phyloP scores from a whole-genome alignment of 805 yeast genomes.

The Metschnikowia proteae region DNA sequence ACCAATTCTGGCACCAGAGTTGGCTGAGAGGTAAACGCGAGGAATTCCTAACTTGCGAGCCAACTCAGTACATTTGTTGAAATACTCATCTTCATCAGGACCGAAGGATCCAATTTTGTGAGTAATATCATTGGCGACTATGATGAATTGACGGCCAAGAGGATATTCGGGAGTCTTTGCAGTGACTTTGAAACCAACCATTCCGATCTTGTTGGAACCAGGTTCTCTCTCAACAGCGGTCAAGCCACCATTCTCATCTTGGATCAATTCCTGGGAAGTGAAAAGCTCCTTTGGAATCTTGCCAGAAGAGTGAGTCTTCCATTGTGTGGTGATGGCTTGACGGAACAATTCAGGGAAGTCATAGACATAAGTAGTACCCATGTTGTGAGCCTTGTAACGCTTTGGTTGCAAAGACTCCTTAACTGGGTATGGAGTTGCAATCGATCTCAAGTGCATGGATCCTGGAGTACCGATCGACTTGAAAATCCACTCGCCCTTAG shows the following conservation, averaged over 20 bases:
- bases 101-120: constrained; percentile 98
- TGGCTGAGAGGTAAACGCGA: constrained; percentile 91
- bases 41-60: constrained; percentile 93
- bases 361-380: constrained; percentile 97
- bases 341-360: constrained; percentile 99
- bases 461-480: constrained; percentile 94
- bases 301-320: constrained; percentile 63
- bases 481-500: constrained; percentile 95
- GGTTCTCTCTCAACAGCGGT: constrained; percentile 93
- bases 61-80: constrained; percentile 86
- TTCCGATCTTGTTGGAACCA: constrained; percentile 93
- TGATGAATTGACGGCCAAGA: constrained; percentile 86
- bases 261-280: constrained; percentile 77
- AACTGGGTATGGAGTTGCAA: constrained; percentile 94
- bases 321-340: constrained; percentile 80
- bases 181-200: constrained; percentile 91
- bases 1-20: constrained; percentile 99
- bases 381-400: constrained; percentile 95
- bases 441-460: constrained; percentile 93
- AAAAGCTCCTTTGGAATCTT: constrained; percentile 77
- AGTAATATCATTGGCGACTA: constrained; percentile 96
- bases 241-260: constrained; percentile 69
- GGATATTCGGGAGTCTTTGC: constrained; percentile 98
- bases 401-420: constrained; percentile 98
- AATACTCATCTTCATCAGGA: constrained; percentile 90